Conservation (phyloP, 129 eudicot species). For the Arctium minus region DNA sequence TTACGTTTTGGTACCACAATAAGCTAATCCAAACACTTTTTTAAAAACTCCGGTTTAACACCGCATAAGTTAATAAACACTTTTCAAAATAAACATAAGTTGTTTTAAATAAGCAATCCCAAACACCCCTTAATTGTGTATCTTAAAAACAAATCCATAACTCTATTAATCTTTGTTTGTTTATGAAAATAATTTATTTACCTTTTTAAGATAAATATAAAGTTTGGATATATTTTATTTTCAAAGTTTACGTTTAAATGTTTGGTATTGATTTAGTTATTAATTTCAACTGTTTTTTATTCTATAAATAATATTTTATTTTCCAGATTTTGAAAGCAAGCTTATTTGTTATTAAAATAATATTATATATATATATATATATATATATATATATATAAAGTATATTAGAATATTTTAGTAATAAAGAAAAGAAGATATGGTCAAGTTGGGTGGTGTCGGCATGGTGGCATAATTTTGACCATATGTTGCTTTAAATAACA, state of each 20-base stretch:
- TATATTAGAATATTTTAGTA: neutral
- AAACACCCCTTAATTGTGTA: too few species aligned
- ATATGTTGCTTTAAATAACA: neutral
- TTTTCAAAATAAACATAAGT: too few species aligned
- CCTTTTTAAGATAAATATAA: neutral
- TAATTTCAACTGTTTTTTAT: neutral
- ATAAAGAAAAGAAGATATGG: neutral
- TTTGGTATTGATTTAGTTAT: neutral
- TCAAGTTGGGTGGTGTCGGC: neutral
- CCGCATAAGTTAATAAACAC: too few species aligned
- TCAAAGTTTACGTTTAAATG: neutral
- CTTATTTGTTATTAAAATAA: neutral
- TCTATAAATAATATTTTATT: neutral
- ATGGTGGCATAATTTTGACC: neutral
- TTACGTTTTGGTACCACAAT: too few species aligned
- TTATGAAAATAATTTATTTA: neutral
- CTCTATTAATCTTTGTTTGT: neutral
- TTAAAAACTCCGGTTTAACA: too few species aligned
- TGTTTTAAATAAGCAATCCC: too few species aligned
- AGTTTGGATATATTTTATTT: too few species aligned
- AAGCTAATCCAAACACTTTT: too few species aligned
- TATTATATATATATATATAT: too few species aligned
- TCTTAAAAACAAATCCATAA: too few species aligned
- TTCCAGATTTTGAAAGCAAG: neutral
- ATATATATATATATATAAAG: neutral